phyloP scores from a whole-genome alignment of 352 stramenopile genomes.

The Globisporangium orthogonon region DNA sequence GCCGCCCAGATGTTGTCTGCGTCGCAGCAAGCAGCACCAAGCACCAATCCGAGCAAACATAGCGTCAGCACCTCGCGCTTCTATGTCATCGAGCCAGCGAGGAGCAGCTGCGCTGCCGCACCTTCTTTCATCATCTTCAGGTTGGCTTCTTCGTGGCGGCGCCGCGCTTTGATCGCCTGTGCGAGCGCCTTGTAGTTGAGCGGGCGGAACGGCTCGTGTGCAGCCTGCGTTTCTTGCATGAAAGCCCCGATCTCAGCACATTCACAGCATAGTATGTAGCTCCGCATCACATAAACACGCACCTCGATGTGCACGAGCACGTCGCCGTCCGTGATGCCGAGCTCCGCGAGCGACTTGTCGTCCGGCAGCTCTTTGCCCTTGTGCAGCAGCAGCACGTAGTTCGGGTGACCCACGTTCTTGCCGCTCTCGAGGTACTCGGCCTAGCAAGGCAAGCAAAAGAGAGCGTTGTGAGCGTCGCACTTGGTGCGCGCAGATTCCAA shows the following conservation, averaged over 20 bases:
- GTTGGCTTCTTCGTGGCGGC: constrained; percentile 77
- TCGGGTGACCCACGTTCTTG: constrained; percentile 54
- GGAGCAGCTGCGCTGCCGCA: constrained; percentile 2
- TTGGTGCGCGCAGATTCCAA: neutral
- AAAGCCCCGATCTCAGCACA: no score
- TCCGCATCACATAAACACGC: neutral
- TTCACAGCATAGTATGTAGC: neutral
- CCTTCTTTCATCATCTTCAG: constrained; percentile 82
- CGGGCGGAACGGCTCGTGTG: constrained; percentile 82
- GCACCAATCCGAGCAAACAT: neutral
- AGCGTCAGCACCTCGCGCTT: neutral
- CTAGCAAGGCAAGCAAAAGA: constrained; percentile 5
- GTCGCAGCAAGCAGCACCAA: neutral
- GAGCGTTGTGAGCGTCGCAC: neutral
- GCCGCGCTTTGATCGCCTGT: constrained; percentile 67
- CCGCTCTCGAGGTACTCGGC: constrained; percentile 73
- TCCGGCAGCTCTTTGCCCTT: constrained; percentile 83
- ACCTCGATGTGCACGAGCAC: constrained; percentile 84
- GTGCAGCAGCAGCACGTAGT: constrained; percentile 81
- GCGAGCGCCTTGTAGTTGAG: constrained; percentile 83
- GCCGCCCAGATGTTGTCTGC: constrained; percentile 85
- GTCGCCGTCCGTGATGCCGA: constrained; percentile 66
- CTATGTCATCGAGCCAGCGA: neutral
- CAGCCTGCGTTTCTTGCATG: constrained; percentile 16
- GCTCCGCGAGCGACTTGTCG: constrained; percentile 80